These are phyloP conservation scores for Boletus semigastroideus DNA, from an alignment of 1,284 basidiomycete genomes.

Conservation along the genomic window DNA sequence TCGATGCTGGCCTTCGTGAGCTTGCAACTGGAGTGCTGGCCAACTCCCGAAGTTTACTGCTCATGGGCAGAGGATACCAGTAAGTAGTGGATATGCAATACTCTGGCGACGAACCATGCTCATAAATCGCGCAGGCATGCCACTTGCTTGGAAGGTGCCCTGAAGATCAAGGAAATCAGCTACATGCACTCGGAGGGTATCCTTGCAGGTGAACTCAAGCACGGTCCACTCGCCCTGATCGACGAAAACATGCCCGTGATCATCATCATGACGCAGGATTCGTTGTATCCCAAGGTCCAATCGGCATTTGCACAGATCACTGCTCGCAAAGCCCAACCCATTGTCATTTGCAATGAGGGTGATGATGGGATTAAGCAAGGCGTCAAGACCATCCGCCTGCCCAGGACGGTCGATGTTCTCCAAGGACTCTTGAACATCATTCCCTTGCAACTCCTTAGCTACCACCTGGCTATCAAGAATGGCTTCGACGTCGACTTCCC, in stretches of 20 bases:
- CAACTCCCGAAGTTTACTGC: conserved; percentile 86
- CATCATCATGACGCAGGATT: conserved; percentile 99
- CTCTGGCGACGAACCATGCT: neutral
- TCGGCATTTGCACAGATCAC: conserved; percentile 96
- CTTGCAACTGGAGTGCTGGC: conserved; percentile 79
- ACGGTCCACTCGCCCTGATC: conserved; percentile 95
- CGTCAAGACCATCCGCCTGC: conserved; percentile 89
- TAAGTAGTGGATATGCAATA: conserved; percentile 36
- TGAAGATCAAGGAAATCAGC: conserved; percentile 99
- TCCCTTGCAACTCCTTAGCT: conserved; percentile 93
- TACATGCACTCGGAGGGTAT: conserved; percentile 95
- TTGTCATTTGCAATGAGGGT: conserved; percentile 95
- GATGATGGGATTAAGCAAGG: conserved; percentile 79
- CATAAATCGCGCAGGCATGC: conserved; percentile 57
- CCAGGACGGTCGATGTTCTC: conserved; percentile 90
- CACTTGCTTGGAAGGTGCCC: conserved; percentile 95
- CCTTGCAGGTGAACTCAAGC: conserved; percentile 97
- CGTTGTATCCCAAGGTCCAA: conserved; percentile 97
- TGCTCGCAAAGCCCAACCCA: conserved; percentile 93
- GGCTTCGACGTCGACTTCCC: conserved; percentile 99
- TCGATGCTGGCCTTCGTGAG: conserved; percentile 79
- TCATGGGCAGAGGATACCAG: conserved; percentile 99
- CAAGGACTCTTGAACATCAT: conserved; percentile 98
- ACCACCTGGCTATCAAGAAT: conserved; percentile 94
- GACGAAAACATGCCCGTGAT: conserved; percentile 99